phyloP scores from a whole-genome alignment of 805 yeast genomes.

The Priceomyces medius region DNA sequence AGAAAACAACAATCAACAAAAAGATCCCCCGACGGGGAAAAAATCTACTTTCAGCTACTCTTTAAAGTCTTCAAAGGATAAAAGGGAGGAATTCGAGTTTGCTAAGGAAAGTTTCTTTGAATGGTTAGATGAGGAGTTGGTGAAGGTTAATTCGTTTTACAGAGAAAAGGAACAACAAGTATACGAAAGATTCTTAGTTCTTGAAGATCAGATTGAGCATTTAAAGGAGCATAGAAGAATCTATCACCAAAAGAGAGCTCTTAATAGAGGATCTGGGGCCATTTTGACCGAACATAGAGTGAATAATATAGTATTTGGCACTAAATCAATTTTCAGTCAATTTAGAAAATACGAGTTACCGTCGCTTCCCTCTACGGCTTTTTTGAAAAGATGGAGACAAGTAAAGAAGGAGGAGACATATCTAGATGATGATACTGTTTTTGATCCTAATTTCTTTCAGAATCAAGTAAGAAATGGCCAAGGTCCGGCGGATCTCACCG shows the following conservation, averaged over 20 bases:
- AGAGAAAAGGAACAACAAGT: slow-evolving; percentile 59
- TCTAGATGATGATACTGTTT: slow-evolving; percentile 12
- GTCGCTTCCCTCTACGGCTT: slow-evolving; percentile 38
- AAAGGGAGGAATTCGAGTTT: slow-evolving; percentile 25
- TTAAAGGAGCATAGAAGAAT: slow-evolving; percentile 49
- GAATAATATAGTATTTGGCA: slow-evolving; percentile 29
- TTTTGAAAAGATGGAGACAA: slow-evolving; percentile 19
- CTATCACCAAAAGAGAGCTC: slow-evolving; percentile 8
- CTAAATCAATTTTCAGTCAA: slow-evolving; percentile 20
- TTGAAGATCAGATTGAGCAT: slow-evolving; percentile 70
- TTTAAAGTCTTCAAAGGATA: slow-evolving; percentile 15
- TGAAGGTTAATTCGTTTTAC: slow-evolving; percentile 62
- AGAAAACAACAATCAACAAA: not conserved
- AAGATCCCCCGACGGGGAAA: slow-evolving; percentile 6
- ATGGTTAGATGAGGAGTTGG: slow-evolving; percentile 67
- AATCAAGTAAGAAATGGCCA: slow-evolving; percentile 39
- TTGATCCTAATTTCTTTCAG: slow-evolving; percentile 34
- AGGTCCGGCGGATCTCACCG: slow-evolving; percentile 1
- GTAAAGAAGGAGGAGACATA: slow-evolving; percentile 12
- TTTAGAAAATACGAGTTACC: slow-evolving; percentile 39
- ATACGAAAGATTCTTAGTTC: slow-evolving; percentile 53
- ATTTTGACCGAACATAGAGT: slow-evolving; percentile 20
- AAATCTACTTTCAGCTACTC: slow-evolving; percentile 24
- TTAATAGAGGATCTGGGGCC: slow-evolving; percentile 2
- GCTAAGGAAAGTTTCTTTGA: slow-evolving; percentile 50